phyloP scores from a whole-genome alignment of 148 eudicot genomes.

The Salicornia ramosissima region DNA sequence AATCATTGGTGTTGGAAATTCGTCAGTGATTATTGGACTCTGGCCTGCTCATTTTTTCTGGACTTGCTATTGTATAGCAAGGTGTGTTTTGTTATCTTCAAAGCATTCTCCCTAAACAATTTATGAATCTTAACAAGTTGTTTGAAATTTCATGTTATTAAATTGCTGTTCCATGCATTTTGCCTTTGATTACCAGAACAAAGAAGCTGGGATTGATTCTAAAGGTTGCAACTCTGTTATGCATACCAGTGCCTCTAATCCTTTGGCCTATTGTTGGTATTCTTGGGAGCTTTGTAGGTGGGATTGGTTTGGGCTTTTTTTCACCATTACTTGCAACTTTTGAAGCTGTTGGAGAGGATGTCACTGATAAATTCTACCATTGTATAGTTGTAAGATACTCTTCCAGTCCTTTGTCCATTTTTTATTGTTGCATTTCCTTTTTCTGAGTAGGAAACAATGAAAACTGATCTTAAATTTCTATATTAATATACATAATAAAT shows the following conservation, averaged over 20 bases:
- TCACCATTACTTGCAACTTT: constrained; percentile 81
- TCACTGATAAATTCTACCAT: constrained; percentile 48
- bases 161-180: not conserved
- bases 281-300: constrained; percentile 61
- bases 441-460: too few relatives aligned
- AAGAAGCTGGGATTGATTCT: constrained; percentile 67
- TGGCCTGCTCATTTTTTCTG: constrained; percentile 90
- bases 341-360: constrained; percentile 66
- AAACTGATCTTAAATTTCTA: too few relatives aligned
- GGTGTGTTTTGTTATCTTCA: constrained; percentile 31
- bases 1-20: constrained; percentile 64
- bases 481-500: too few relatives aligned
- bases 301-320: constrained; percentile 68
- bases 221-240: constrained; percentile 44
- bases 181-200: constrained; percentile 38
- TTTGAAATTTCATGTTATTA: not conserved
- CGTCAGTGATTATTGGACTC: constrained; percentile 73
- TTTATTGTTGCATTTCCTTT: too few relatives aligned
- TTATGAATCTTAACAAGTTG: not conserved
- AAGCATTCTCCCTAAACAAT: not conserved
- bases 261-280: constrained; percentile 66
- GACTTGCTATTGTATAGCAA: constrained; percentile 76
- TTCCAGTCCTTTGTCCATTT: too few relatives aligned
- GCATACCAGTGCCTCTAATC: constrained; percentile 54
- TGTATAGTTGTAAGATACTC: constrained; percentile 49